Conservation (phyloP, 2,329 filamentous ascomycete genomes). For the Pseudocercospora macadamiae region DNA sequence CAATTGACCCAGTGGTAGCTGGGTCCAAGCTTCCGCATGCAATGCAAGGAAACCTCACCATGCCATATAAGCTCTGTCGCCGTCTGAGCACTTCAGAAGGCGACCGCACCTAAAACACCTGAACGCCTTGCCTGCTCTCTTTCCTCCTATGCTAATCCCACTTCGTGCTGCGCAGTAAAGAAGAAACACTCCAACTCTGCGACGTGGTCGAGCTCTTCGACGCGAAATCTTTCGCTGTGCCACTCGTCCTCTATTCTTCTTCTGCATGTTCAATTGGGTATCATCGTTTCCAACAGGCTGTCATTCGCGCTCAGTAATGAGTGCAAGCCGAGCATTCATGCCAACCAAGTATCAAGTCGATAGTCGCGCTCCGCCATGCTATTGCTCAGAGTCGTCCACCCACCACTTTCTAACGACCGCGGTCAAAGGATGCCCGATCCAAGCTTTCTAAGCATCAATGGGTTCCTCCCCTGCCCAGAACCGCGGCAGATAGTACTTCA, state of each 20-base stretch:
- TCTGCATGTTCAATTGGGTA: neutral
- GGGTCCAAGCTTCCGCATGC: neutral
- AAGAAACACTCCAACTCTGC: too few species aligned
- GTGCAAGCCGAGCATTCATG: neutral
- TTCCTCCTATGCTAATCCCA: neutral
- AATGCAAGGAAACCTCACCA: neutral
- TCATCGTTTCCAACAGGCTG: neutral
- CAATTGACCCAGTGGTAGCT: neutral
- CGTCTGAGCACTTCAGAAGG: slow-evolving; percentile 6
- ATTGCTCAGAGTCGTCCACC: neutral
- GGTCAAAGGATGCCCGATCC: slow-evolving; percentile 2
- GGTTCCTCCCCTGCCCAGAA: slow-evolving; percentile 28
- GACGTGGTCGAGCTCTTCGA: too few species aligned
- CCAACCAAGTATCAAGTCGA: neutral
- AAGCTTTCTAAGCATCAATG: slow-evolving; percentile 9
- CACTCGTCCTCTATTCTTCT: neutral
- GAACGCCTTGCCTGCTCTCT: neutral
- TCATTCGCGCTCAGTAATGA: neutral
- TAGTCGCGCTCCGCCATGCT: neutral
- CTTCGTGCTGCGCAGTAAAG: neutral
- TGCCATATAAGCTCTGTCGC: neutral
- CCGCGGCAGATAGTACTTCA: slow-evolving; percentile 68
- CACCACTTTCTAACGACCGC: neutral
- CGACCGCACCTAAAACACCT: neutral
- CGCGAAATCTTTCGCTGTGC: too few species aligned